These are phyloP conservation scores for Aaosphaeria pasadenensis DNA, from an alignment of 2,329 filamentous ascomycete genomes.

Conservation along the genomic window DNA sequence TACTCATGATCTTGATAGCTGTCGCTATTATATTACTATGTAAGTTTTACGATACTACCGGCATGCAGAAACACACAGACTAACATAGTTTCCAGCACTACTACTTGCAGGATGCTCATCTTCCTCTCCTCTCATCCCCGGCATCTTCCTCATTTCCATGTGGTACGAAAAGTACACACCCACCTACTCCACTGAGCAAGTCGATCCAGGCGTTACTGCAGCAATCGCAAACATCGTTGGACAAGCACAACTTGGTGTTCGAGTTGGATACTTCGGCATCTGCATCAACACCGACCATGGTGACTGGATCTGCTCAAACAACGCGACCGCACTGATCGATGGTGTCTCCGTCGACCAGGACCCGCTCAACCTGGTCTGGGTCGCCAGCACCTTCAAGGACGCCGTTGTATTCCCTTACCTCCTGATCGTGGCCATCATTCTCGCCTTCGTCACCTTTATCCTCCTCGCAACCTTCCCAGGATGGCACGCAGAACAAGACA, in stretches of 20 bases:
- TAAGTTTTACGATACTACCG: constrained; percentile 50
- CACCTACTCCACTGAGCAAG: constrained; percentile 78
- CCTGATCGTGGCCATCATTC: constrained; percentile 97
- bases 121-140: constrained; percentile 88
- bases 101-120: constrained; percentile 94
- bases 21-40: constrained; percentile 92
- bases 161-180: constrained; percentile 90
- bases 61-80: constrained; percentile 9
- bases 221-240: constrained; percentile 91
- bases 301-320: constrained; percentile 93
- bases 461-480: constrained; percentile 95
- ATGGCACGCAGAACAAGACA: constrained; percentile 90
- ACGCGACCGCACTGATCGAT: constrained; percentile 88
- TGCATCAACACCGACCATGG: constrained; percentile 91
- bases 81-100: constrained; percentile 60
- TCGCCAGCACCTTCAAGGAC: constrained; percentile 95
- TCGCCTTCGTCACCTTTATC: constrained; percentile 93
- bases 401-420: constrained; percentile 98
- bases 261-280: constrained; percentile 97
- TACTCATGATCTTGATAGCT: constrained; percentile 96
- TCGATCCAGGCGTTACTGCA: constrained; percentile 80
- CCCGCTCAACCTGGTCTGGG: constrained; percentile 94
- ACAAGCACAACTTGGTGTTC: constrained; percentile 76
- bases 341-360: constrained; percentile 89
- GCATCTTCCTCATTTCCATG: constrained; percentile 96